phyloP scores from a whole-genome alignment of 2,329 filamentous ascomycete species.

The Hypocreales sp. region DNA sequence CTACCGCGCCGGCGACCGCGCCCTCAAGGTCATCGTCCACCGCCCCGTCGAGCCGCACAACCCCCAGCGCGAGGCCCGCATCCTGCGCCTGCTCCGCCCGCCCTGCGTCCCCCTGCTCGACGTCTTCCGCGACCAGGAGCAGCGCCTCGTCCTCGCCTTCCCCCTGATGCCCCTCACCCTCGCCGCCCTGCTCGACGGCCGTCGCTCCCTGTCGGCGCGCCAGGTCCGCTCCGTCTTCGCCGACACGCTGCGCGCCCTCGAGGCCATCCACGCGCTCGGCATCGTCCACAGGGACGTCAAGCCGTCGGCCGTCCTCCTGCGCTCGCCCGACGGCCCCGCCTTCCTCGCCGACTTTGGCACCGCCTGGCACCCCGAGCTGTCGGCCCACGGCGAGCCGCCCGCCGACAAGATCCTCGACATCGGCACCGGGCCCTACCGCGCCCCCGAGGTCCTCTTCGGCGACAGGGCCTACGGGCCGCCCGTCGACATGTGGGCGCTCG shows the following conservation, averaged over 20 bases:
- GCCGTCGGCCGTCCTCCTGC: conserved; percentile 72
- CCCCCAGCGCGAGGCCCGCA: conserved; percentile 60
- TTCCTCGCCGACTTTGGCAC: conserved; percentile 87
- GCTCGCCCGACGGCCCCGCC: conserved; percentile 51
- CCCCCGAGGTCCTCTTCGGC: conserved; percentile 83
- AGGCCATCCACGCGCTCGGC: conserved; percentile 52
- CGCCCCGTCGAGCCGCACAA: conserved; percentile 68
- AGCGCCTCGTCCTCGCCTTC: conserved; percentile 65
- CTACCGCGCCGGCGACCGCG: conserved; percentile 50
- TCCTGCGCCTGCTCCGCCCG: conserved; percentile 45
- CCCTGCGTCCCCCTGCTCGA: conserved; percentile 53
- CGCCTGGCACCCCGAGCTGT: conserved; percentile 55
- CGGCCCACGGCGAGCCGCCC: conserved; percentile 47
- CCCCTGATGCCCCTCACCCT: conserved; percentile 70
- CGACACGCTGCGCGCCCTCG: conserved; percentile 57
- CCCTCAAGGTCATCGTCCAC: conserved; percentile 74
- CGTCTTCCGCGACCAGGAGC: conserved; percentile 55
- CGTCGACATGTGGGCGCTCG: conserved; percentile 82
- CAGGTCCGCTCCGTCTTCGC: conserved; percentile 32
- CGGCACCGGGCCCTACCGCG: conserved; percentile 79
- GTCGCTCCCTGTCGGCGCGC: conserved; percentile 10
- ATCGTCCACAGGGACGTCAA: conserved; percentile 94
- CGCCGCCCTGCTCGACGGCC: conserved; percentile 40
- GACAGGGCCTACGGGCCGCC: conserved; percentile 53
- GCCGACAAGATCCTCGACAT: conserved; percentile 76